Conservation (phyloP, 352 stramenopile genomes). For the Phytophthora megakarya region DNA sequence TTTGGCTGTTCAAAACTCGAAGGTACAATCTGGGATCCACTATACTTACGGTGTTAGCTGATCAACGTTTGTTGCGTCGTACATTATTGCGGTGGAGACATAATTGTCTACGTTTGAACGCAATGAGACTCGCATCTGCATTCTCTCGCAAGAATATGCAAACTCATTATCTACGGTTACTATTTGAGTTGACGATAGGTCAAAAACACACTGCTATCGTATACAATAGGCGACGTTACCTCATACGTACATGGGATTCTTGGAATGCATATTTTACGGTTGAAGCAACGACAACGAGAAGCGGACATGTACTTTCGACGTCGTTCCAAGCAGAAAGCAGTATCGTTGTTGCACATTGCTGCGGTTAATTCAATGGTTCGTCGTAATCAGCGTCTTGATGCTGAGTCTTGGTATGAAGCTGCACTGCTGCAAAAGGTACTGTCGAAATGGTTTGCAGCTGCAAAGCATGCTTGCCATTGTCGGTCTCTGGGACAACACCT, state of each 20-base stretch:
- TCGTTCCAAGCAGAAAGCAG: conserved; percentile 18
- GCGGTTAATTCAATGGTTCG: conserved; percentile 4
- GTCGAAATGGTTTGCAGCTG: conserved; percentile 9
- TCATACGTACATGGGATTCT: conserved; percentile 4
- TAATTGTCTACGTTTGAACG: conserved; percentile 4
- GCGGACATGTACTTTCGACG: conserved; percentile 22
- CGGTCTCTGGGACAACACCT: conserved; percentile 12
- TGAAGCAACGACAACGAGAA: conserved; percentile 8
- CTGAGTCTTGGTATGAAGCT: conserved; percentile 28
- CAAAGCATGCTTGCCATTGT: conserved; percentile 11
- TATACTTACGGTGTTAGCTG: conserved; percentile 2
- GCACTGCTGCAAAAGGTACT: conserved; percentile 25
- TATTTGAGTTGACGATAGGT: conserved; percentile 18
- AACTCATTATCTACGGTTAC: neutral
- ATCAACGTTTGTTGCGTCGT: conserved; percentile 1
- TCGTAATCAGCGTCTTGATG: conserved; percentile 23
- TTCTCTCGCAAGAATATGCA: conserved; percentile 15
- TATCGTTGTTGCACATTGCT: conserved; percentile 6
- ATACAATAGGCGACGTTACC: conserved; percentile 7
- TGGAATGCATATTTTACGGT: conserved; percentile 15
- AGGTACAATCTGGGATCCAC: conserved; percentile 22
- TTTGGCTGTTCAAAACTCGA: conserved; percentile 30
- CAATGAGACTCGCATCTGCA: neutral
- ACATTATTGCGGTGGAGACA: conserved; percentile 25
- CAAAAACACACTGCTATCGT: conserved; percentile 4